Evolutionary conservation across 116 monocot species (phyloP).

Genomic region (Posidonia oceanica): DNA sequence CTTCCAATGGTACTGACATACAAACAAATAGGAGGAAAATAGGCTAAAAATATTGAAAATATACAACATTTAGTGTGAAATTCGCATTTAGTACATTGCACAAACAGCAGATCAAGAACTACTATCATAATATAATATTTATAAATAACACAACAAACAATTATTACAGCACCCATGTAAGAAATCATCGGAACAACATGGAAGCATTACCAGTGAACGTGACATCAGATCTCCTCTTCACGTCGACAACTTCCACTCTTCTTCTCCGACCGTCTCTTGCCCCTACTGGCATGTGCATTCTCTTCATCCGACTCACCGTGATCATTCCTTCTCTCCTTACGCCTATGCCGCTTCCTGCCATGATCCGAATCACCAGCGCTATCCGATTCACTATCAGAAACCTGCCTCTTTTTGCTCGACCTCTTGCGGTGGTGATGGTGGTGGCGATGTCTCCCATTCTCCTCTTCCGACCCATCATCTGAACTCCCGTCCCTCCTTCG

Average conservation of each 20-base stretch:
- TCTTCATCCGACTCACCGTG: slow-evolving; percentile 27
- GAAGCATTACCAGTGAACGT: neutral
- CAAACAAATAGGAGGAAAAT: too few relatives aligned
- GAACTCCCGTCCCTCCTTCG: slow-evolving; percentile 19
- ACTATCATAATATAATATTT: neutral
- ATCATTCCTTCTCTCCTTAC: slow-evolving; percentile 15
- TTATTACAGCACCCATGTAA: neutral
- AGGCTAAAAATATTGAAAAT: too few relatives aligned
- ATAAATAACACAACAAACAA: neutral
- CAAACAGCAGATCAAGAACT: too few relatives aligned
- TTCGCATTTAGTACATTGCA: too few relatives aligned
- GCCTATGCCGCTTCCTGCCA: slow-evolving; percentile 19
- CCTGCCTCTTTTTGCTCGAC: slow-evolving; percentile 11
- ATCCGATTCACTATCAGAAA: slow-evolving; percentile 20
- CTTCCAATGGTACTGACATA: too few relatives aligned
- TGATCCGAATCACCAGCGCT: slow-evolving; percentile 12
- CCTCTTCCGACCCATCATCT: slow-evolving; percentile 28
- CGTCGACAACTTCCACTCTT: neutral
- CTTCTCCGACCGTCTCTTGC: slow-evolving; percentile 19
- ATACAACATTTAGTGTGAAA: too few relatives aligned
- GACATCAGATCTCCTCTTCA: neutral
- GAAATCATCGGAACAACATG: neutral
- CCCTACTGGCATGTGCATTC: slow-evolving; percentile 6
- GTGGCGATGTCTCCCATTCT: slow-evolving; percentile 14
- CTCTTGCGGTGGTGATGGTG: neutral